These are phyloP conservation scores for Phytophthora agathidicida DNA, from an alignment of 352 stramenopile species.

Conservation along the genomic window DNA sequence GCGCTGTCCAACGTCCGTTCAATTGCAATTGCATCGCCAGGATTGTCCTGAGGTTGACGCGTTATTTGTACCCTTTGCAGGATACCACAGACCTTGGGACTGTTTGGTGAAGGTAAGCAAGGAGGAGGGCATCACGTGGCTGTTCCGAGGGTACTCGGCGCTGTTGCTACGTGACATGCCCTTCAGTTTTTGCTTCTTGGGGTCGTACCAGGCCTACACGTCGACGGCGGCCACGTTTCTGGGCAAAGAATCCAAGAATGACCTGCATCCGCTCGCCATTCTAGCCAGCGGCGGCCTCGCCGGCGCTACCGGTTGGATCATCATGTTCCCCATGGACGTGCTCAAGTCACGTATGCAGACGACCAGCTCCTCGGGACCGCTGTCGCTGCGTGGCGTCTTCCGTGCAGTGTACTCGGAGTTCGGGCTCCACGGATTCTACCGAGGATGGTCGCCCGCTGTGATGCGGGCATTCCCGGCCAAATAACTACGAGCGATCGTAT, in stretches of 20 bases:
- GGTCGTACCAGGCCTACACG: constrained; percentile 81
- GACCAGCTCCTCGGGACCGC: constrained; percentile 16
- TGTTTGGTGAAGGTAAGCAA: constrained; percentile 71
- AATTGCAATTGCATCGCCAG: neutral
- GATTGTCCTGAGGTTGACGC: neutral
- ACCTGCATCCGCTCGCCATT: constrained; percentile 76
- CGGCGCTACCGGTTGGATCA: constrained; percentile 80
- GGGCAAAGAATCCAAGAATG: constrained; percentile 65
- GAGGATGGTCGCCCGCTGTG: constrained; percentile 84
- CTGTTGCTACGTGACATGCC: constrained; percentile 87
- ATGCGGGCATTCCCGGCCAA: constrained; percentile 89
- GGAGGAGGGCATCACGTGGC: constrained; percentile 61
- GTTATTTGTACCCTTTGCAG: constrained; percentile 19
- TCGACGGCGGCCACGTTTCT: constrained; percentile 49
- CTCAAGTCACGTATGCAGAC: constrained; percentile 89
- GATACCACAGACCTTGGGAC: constrained; percentile 70
- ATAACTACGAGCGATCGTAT: constrained; percentile 74
- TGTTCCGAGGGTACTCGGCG: constrained; percentile 85
- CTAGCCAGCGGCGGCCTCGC: constrained; percentile 79
- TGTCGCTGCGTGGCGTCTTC: constrained; percentile 56
- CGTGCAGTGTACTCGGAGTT: constrained; percentile 67
- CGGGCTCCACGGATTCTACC: constrained; percentile 83
- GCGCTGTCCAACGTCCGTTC: constrained; percentile 76
- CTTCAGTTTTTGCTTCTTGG: constrained; percentile 93
- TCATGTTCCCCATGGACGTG: constrained; percentile 88